Percentiles rank a stretch among this genome's conserved stretches.
Conservation (phyloP, 495 filamentous ascomycete species). For the Hypoxylon intermedium region DNA sequence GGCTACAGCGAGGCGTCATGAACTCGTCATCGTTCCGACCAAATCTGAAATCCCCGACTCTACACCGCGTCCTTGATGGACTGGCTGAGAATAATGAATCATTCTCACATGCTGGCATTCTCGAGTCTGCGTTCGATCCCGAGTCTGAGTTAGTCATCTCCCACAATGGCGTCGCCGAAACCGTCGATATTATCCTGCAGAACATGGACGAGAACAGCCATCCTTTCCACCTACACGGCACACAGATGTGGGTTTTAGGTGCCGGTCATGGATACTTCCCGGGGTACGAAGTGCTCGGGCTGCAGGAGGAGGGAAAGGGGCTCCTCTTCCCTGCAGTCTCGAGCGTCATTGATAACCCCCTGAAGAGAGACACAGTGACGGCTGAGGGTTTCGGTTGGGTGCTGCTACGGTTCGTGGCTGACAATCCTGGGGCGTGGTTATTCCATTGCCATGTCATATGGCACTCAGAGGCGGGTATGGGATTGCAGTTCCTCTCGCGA, state of each 20-base stretch:
- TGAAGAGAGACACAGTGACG: slow-evolving; percentile 50
- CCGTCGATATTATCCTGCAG: slow-evolving; percentile 69
- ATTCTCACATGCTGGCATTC: slow-evolving; percentile 55
- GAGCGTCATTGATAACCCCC: slow-evolving; percentile 32
- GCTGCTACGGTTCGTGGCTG: slow-evolving; percentile 52
- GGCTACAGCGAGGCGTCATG: slow-evolving; percentile 61
- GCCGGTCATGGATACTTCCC: slow-evolving; percentile 62
- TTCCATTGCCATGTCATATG: slow-evolving; percentile 65
- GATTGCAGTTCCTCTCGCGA: slow-evolving; percentile 65
- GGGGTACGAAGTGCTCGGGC: slow-evolving; percentile 42
- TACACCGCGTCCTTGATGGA: slow-evolving; percentile 55
- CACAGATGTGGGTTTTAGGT: slow-evolving; percentile 64
- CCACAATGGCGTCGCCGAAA: slow-evolving; percentile 47
- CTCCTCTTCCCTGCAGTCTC: slow-evolving; percentile 26
- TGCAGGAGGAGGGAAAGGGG: slow-evolving; percentile 34
- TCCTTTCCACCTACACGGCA: slow-evolving; percentile 72
- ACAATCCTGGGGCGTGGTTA: slow-evolving; percentile 61
- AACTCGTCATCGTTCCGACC: slow-evolving; percentile 62
- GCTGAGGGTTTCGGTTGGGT: slow-evolving; percentile 52
- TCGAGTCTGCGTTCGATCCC: slow-evolving; percentile 58
- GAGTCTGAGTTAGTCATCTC: slow-evolving; percentile 55
- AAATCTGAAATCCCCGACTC: slow-evolving; percentile 49
- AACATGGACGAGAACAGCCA: slow-evolving; percentile 69
- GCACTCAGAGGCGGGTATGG: slow-evolving; percentile 65
- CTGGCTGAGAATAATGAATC: slow-evolving; percentile 56